These are phyloP conservation scores for Fusarium lyarnte DNA, from an alignment of 2,329 filamentous ascomycete species.

Conservation along the genomic window DNA sequence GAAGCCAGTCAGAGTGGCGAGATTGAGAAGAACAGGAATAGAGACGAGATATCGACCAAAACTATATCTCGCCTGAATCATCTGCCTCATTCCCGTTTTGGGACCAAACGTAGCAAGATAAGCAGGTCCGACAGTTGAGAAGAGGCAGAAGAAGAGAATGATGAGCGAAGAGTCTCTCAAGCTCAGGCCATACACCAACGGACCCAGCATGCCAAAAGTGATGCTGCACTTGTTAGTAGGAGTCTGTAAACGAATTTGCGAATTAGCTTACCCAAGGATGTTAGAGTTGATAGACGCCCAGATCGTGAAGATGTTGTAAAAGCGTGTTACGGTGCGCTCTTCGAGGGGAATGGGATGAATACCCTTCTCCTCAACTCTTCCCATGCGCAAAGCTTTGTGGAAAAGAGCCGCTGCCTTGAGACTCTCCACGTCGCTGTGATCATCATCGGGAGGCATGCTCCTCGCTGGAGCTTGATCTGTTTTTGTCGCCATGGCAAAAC, in stretches of 20 bases:
- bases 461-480: conserved; percentile 27
- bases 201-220: conserved; percentile 71
- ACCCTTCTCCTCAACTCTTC: conserved; percentile 56
- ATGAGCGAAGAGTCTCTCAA: conserved; percentile 66
- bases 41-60: conserved; percentile 69
- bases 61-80: conserved; percentile 71
- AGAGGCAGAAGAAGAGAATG: conserved; percentile 70
- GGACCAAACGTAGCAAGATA: conserved; percentile 68
- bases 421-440: conserved; percentile 43
- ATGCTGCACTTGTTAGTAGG: conserved; percentile 53
- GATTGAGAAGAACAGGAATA: conserved; percentile 69
- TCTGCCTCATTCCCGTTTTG: conserved; percentile 71
- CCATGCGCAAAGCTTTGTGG: conserved; percentile 48
- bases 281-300: conserved; percentile 62
- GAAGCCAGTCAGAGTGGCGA: conserved; percentile 71
- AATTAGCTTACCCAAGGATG: conserved; percentile 53
- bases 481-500: background rate
- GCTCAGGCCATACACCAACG: conserved; percentile 62
- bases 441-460: conserved; percentile 32
- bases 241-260: background rate
- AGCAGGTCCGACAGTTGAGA: conserved; percentile 63
- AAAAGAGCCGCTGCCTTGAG: conserved; percentile 43
- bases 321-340: conserved; percentile 52
- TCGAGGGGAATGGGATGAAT: conserved; percentile 55
- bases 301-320: conserved; percentile 58